Percentiles rank a stretch among this genome's conserved stretches.
Evolutionary conservation across 345 rosid genomes (phyloP).

Genomic region (Crucihimalaya himalaica): DNA sequence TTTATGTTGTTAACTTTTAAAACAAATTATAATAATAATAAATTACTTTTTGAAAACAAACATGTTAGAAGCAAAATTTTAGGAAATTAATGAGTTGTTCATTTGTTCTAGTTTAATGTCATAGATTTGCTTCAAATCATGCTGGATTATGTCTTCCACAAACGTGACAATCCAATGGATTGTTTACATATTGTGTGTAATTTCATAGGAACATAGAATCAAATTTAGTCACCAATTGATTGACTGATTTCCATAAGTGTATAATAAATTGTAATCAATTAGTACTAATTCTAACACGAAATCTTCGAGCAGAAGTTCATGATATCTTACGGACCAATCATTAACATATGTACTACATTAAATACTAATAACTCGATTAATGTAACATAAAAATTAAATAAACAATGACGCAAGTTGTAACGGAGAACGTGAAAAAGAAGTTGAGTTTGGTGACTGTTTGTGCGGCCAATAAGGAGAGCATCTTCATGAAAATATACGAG

Average conservation of each 20-base stretch:
- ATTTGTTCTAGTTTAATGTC: conserved; percentile 13
- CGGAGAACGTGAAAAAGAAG: conserved; percentile 41
- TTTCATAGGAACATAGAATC: conserved; percentile 39
- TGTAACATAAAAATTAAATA: not conserved
- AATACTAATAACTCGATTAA: conserved; percentile 17
- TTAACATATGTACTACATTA: conserved; percentile 16
- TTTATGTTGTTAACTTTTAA: not conserved
- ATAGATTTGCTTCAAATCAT: conserved; percentile 33
- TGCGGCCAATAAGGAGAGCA: conserved; percentile 38
- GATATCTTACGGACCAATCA: conserved; percentile 40
- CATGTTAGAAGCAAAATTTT: not conserved
- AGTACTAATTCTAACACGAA: conserved; percentile 26
- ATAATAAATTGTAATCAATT: conserved; percentile 14
- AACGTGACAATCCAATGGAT: conserved; percentile 24
- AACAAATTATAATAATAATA: too few relatives aligned
- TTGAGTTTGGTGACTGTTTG: conserved; percentile 37
- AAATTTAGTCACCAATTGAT: conserved; percentile 38
- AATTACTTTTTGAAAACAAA: not conserved
- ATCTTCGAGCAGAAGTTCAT: conserved; percentile 30
- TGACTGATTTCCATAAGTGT: conserved; percentile 26
- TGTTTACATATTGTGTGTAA: conserved; percentile 27
- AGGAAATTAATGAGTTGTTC: not conserved
- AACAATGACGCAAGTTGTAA: conserved; percentile 36
- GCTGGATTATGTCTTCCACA: conserved; percentile 37
- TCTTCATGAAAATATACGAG: conserved; percentile 36